Evolutionary conservation across 495 filamentous ascomycete genomes (phyloP).

Genomic region (Hypoxylon rickii): DNA sequence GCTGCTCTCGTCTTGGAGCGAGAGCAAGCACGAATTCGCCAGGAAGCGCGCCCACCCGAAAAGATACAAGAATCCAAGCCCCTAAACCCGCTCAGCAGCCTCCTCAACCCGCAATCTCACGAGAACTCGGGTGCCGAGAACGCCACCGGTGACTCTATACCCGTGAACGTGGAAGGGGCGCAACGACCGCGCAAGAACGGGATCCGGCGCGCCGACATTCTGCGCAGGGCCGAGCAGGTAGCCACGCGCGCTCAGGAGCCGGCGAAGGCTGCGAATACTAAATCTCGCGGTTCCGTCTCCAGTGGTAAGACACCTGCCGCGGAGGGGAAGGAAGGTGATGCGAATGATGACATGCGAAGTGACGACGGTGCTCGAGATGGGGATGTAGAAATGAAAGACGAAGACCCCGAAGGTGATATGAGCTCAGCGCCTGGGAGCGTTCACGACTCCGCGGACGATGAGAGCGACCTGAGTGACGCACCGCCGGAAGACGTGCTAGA

Average conservation of each 20-base stretch:
- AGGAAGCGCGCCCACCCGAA: constrained; percentile 28
- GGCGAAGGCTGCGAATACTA: constrained; percentile 41
- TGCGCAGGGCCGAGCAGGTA: constrained; percentile 55
- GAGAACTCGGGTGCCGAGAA: constrained; percentile 39
- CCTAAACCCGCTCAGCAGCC: constrained; percentile 31
- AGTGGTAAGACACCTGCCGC: constrained; percentile 43
- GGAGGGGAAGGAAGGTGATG: constrained; percentile 40
- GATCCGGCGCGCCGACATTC: constrained; percentile 50
- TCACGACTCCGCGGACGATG: constrained; percentile 78
- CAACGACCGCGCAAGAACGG: constrained; percentile 43
- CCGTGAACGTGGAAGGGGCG: constrained; percentile 32
- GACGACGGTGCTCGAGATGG: constrained; percentile 15
- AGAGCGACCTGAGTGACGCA: constrained; percentile 78
- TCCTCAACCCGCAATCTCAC: constrained; percentile 39
- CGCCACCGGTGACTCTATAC: constrained; percentile 23
- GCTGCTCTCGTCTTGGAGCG: constrained; percentile 38
- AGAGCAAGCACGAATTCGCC: constrained; percentile 30
- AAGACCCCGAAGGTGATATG: constrained; percentile 38
- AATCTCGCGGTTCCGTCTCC: constrained; percentile 48
- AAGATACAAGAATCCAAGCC: constrained; percentile 27
- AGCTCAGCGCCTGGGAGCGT: constrained; percentile 60
- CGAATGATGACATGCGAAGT: constrained; percentile 27
- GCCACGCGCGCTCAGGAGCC: constrained; percentile 48
- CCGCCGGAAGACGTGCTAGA: constrained; percentile 53
- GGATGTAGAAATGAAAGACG: constrained; percentile 37